A percentile compares a stretch with the other conserved stretches of the same genome.
These are phyloP conservation scores for Cinnamomum chago DNA, from an alignment of 164 flowering plant species.

Conservation along the genomic window DNA sequence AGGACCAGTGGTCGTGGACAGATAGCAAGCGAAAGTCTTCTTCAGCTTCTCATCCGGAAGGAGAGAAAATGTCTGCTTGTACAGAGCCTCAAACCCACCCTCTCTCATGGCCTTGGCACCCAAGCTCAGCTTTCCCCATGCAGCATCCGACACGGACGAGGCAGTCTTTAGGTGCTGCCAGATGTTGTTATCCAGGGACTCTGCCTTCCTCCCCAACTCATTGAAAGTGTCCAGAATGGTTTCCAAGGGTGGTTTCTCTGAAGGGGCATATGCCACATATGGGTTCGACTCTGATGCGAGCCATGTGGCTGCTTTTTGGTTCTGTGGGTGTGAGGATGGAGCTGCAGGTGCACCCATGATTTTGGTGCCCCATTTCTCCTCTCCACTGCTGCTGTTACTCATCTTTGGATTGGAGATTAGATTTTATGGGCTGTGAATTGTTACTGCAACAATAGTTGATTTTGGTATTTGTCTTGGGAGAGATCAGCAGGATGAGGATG, in stretches of 20 bases:
- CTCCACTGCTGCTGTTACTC: conserved; percentile 13
- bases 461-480: not conserved
- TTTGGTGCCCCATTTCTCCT: conserved; percentile 68
- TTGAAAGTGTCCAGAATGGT: conserved; percentile 33
- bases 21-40: conserved; percentile 65
- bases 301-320: conserved; percentile 66
- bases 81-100: conserved; percentile 60
- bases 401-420: not conserved
- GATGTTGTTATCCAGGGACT: conserved; percentile 38
- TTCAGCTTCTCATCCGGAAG: conserved; percentile 46
- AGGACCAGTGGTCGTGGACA: conserved; percentile 61
- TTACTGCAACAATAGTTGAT: not conserved
- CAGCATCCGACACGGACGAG: conserved; percentile 44
- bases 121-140: conserved; percentile 57
- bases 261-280: conserved; percentile 31
- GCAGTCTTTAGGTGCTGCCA: conserved; percentile 54
- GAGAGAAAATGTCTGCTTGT: conserved; percentile 41
- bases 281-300: conserved; percentile 34
- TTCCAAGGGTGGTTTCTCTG: conserved; percentile 42
- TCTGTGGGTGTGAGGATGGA: conserved; percentile 61
- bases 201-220: conserved; percentile 36
- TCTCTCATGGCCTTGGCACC: conserved; percentile 46
- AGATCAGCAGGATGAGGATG: too few relatives aligned
- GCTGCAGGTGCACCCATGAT: conserved; percentile 66
- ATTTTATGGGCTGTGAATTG: not conserved